phyloP scores from a whole-genome alignment of 2,329 filamentous ascomycete species.

The Septoria linicola region DNA sequence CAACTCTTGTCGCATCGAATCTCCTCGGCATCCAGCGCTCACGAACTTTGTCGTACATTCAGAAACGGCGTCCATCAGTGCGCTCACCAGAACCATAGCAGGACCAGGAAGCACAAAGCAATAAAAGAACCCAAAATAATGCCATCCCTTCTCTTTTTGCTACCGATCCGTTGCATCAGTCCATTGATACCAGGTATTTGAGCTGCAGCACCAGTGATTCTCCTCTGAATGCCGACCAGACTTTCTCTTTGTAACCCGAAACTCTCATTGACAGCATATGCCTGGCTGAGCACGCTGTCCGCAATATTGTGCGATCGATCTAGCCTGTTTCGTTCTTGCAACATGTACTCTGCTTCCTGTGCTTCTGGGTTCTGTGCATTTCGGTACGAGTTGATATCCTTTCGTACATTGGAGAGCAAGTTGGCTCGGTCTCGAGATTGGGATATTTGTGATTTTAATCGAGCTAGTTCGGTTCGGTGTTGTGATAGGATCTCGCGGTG shows the following conservation, averaged over 20 bases:
- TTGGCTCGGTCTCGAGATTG: conserved; percentile 85
- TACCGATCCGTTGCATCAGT: conserved; percentile 86
- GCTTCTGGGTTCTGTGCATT: conserved; percentile 67
- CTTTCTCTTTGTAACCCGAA: conserved; percentile 87
- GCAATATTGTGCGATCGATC: conserved; percentile 88
- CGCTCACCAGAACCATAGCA: conserved; percentile 70
- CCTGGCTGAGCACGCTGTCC: conserved; percentile 88
- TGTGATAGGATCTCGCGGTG: conserved; percentile 87
- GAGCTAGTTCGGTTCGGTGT: conserved; percentile 77
- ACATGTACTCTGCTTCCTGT: conserved; percentile 94
- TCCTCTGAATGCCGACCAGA: conserved; percentile 80
- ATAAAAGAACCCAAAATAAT: conserved; percentile 91
- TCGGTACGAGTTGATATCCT: conserved; percentile 88
- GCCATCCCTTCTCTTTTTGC: conserved; percentile 91
- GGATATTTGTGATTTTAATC: conserved; percentile 69
- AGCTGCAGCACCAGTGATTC: conserved; percentile 84
- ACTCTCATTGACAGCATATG: conserved; percentile 92
- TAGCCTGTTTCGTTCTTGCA: conserved; percentile 79
- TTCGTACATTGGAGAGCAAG: conserved; percentile 83
- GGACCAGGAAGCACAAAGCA: conserved; percentile 82
- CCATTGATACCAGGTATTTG: conserved; percentile 92
- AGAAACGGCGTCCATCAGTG: no score
- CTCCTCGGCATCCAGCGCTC: no score
- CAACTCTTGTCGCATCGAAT: no score
- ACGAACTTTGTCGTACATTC: no score